Conservation (phyloP, 148 eudicot genomes). For the Beta vulgaris region DNA sequence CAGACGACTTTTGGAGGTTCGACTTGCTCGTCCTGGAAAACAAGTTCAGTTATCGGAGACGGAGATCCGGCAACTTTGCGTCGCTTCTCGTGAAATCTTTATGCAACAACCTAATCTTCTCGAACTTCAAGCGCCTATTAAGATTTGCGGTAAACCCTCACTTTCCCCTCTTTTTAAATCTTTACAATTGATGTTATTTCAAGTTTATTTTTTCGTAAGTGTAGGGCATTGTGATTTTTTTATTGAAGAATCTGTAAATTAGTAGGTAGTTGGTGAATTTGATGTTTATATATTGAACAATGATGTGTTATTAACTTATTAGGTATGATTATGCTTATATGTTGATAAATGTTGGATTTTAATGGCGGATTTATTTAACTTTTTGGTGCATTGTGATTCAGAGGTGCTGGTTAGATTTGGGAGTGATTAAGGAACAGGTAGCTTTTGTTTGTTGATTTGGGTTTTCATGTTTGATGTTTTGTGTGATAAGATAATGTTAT, state of each 20-base stretch:
- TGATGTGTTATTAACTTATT: too few relatives aligned
- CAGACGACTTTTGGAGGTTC: slow-evolving; percentile 71
- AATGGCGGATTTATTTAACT: background rate
- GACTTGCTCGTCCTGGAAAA: slow-evolving; percentile 81
- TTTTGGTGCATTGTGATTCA: background rate
- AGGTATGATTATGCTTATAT: background rate
- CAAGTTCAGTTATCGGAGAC: slow-evolving; percentile 79
- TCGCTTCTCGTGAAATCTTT: slow-evolving; percentile 75
- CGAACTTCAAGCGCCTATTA: slow-evolving; percentile 88
- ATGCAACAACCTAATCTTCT: slow-evolving; percentile 82
- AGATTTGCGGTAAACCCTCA: slow-evolving; percentile 70
- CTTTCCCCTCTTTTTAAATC: background rate
- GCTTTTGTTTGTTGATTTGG: background rate
- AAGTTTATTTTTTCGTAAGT: background rate
- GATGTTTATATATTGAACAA: too few relatives aligned
- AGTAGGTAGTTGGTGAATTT: background rate
- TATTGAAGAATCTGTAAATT: background rate
- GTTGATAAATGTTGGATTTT: background rate
- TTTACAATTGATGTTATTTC: background rate
- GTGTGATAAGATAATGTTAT: background rate
- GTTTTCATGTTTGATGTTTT: background rate
- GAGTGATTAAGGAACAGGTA: background rate
- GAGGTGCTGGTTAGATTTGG: background rate
- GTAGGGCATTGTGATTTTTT: too few relatives aligned
- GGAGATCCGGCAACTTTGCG: slow-evolving; percentile 90